Percentiles rank a stretch among this genome's conserved stretches.
Conservation (phyloP, 2,329 filamentous ascomycete genomes). For the Phialophora verrucosa region DNA sequence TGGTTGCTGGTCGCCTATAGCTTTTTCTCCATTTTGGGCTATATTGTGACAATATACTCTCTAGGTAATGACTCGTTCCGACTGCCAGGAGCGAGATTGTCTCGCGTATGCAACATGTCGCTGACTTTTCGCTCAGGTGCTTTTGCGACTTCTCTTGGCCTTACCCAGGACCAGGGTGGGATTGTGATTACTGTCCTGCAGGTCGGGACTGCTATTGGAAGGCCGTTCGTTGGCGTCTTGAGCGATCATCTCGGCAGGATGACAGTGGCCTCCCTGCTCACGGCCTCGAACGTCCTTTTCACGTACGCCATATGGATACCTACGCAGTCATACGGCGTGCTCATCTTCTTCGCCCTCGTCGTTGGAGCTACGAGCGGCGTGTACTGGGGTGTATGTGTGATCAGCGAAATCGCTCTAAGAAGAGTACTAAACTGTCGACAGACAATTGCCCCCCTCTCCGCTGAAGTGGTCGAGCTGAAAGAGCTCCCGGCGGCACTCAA, state of each 20-base stretch:
- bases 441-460: conserved; percentile 42
- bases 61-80: neutral
- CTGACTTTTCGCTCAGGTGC: conserved; percentile 37
- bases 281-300: conserved; percentile 48
- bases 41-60: conserved; percentile 45
- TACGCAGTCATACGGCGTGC: conserved; percentile 49
- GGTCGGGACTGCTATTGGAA: conserved; percentile 54
- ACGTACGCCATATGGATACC: conserved; percentile 57
- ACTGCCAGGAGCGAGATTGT: neutral
- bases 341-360: conserved; percentile 53
- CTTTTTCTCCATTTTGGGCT: conserved; percentile 56
- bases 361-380: conserved; percentile 54
- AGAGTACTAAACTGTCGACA: conserved; percentile 26
- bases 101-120: neutral
- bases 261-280: conserved; percentile 49
- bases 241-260: conserved; percentile 55
- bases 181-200: conserved; percentile 54
- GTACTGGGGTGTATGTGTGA: conserved; percentile 50
- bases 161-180: conserved; percentile 49
- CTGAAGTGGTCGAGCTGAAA: conserved; percentile 41
- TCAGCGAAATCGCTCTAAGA: neutral
- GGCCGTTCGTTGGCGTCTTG: conserved; percentile 53
- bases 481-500: conserved; percentile 41
- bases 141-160: conserved; percentile 53
- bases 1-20: conserved; percentile 46